Base-by-base conservation (phyloP, 768 basidiomycete species). In the Trametopsis cervina region DNA sequence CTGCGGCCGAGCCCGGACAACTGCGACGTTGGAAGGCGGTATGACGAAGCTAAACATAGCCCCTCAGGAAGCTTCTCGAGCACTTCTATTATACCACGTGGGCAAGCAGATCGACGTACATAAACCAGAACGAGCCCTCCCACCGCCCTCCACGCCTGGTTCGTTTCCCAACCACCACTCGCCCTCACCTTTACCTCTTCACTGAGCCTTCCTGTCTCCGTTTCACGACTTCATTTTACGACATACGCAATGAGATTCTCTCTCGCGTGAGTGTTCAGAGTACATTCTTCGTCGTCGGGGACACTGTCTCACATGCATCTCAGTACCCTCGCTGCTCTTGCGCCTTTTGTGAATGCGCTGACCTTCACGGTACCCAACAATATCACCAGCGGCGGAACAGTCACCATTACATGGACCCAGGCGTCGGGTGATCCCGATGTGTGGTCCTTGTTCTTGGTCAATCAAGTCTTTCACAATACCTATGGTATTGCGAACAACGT, bases 401-500 rank as follows among this genome's bases (percentile, higher is more conserved):
- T 72, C 11, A 77, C 72, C 17, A 53, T 83, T 44, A 65, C 55
- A 0, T 85, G 83, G 82, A 61, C 66, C 2, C 62, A 65, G 10
- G 36, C 40, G 0, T 49, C 68, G 2, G 51, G 56, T 9, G 83
- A 85, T 54, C 68, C 76, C 65, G 69, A 53, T 43, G 73, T 67
- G 10, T 52, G 52, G 18, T 66, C 73, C 17, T 26, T 83, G 13
- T 69, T 76, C 60, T 63, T 85, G 46, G 43, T 54, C 41, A 79
- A 81, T 62, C 44, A 54, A 18, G 20, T 23, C 0, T 85, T 84
- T 72, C 67, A 82, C 65, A 63, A 77, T 47, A 46, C 68, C 0
- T 76, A 72, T 41, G 81, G 75, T 40, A 69, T 85, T 46, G 74
- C 71, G 11, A 81, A 74, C 69, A 78, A 76, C 50, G 66, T 85